These are phyloP conservation scores for Gloeostereum incarnatum DNA, from an alignment of 768 basidiomycete genomes.

Conservation along the genomic window DNA sequence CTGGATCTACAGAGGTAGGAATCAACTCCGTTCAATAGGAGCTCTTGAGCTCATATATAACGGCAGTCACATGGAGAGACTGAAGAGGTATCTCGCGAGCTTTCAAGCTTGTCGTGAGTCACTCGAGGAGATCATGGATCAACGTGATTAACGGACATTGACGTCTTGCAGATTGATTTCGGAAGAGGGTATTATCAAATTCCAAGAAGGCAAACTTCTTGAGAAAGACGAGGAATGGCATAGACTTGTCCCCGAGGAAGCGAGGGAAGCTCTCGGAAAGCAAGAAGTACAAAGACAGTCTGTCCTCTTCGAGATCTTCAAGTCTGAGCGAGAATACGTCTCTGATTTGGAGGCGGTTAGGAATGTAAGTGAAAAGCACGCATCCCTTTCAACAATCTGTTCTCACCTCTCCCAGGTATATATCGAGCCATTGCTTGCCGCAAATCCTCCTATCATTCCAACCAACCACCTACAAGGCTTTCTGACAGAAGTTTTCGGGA, in stretches of 20 bases:
- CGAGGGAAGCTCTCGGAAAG: constrained; percentile 61
- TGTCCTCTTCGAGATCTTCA: constrained; percentile 82
- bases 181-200: constrained; percentile 53
- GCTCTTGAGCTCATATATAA: constrained; percentile 6
- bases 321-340: constrained; percentile 85
- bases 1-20: constrained; percentile 23
- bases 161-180: constrained; percentile 39
- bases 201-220: constrained; percentile 56
- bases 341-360: constrained; percentile 63
- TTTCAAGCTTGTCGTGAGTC: constrained; percentile 31
- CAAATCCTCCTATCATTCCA: constrained; percentile 59
- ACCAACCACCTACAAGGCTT: constrained; percentile 51
- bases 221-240: constrained; percentile 82
- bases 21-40: not conserved
- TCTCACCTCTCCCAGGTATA: constrained; percentile 45
- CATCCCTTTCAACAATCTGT: not conserved
- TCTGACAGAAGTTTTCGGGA: constrained; percentile 77
- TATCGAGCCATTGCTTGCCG: constrained; percentile 50
- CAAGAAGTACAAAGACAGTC: constrained; percentile 80
- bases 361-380: constrained; percentile 35
- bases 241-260: constrained; percentile 62
- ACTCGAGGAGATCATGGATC: constrained; percentile 5
- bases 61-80: constrained; percentile 18
- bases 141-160: constrained; percentile 9
- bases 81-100: constrained; percentile 20